phyloP scores from a whole-genome alignment of 1,284 basidiomycete species.

The Heterobasidion irregulare region DNA sequence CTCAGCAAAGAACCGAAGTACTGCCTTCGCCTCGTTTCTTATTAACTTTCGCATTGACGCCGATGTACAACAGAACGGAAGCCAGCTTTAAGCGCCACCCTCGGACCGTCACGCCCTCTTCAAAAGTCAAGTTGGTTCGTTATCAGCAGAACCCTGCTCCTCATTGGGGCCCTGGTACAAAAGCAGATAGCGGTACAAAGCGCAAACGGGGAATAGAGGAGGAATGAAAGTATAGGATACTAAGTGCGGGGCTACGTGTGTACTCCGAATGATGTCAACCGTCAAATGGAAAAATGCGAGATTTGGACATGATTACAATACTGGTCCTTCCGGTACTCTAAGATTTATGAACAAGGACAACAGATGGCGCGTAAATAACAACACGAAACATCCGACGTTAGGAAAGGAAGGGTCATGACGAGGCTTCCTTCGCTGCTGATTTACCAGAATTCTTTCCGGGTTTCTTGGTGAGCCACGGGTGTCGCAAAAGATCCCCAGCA shows the following conservation, averaged over 20 bases:
- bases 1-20: conserved; percentile 52
- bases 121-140: conserved; percentile 70
- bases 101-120: conserved; percentile 46
- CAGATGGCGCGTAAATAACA: not conserved
- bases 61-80: conserved; percentile 34
- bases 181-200: conserved; percentile 37
- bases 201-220: conserved; percentile 36
- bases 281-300: conserved; percentile 3
- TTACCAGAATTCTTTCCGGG: conserved; percentile 3
- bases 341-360: conserved; percentile 3
- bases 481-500: conserved; percentile 68
- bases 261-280: conserved; percentile 1
- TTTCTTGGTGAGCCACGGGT: conserved; percentile 54
- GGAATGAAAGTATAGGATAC: conserved; percentile 16
- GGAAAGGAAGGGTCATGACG: not conserved
- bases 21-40: not conserved
- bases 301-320: not conserved
- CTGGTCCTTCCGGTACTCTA: not conserved
- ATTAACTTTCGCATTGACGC: not conserved
- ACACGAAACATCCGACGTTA: not conserved
- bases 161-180: conserved; percentile 88
- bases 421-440: conserved; percentile 3
- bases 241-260: conserved; percentile 2
- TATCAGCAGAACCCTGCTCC: conserved; percentile 90
- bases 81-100: conserved; percentile 75